Evolutionary conservation across 768 basidiomycete species (phyloP).

Genomic region (Asterophora parasitica): DNA sequence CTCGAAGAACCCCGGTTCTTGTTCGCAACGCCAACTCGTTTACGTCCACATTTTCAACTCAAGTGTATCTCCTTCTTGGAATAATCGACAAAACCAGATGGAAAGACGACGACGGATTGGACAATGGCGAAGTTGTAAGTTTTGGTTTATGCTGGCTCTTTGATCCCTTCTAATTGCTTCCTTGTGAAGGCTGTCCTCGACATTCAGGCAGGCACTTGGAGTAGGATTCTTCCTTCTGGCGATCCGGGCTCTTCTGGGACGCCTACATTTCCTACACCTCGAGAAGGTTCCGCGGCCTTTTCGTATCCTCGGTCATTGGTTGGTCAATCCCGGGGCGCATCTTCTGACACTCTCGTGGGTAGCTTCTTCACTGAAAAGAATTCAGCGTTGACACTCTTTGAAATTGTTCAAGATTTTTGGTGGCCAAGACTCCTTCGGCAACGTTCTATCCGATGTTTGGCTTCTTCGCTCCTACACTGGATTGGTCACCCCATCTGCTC

Average conservation of each 20-base stretch:
- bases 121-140: conserved; percentile 71
- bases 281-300: conserved; percentile 65
- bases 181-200: conserved; percentile 56
- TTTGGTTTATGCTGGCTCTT: not conserved
- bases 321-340: conserved; percentile 41
- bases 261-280: conserved; percentile 55
- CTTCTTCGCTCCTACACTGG: conserved; percentile 68
- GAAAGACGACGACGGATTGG: conserved; percentile 58
- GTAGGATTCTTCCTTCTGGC: conserved; percentile 67
- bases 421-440: conserved; percentile 62
- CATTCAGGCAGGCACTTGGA: conserved; percentile 59
- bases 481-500: conserved; percentile 48
- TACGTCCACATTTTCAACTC: conserved; percentile 53
- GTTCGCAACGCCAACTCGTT: conserved; percentile 55
- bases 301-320: conserved; percentile 53
- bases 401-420: conserved; percentile 53
- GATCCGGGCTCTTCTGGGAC: conserved; percentile 56
- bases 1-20: conserved; percentile 55
- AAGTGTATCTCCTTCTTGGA: conserved; percentile 68
- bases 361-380: not conserved
- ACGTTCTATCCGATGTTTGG: conserved; percentile 74
- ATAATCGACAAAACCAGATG: conserved; percentile 59
- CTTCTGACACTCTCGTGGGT: conserved; percentile 62
- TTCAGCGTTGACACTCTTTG: conserved; percentile 1
- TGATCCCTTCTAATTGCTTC: conserved; percentile 4